Percentiles rank a stretch among this genome's conserved stretches.
Evolutionary conservation across 2,329 filamentous ascomycete genomes (phyloP).

Genomic region (Colletotrichum chlorophyti): DNA sequence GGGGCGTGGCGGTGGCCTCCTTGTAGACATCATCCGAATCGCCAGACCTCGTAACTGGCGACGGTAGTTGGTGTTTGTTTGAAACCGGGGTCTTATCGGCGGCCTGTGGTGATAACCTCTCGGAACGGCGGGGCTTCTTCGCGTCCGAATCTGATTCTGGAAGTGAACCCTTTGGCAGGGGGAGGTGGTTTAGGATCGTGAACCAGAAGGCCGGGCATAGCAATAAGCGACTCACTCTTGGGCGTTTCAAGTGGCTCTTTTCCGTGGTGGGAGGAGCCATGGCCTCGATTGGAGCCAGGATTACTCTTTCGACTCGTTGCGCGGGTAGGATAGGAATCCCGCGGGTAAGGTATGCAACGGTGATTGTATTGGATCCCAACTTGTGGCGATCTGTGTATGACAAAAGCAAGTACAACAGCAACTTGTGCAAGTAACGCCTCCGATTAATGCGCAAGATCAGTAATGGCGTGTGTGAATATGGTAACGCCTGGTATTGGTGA

Average conservation of each 20-base stretch:
- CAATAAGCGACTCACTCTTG: conserved; percentile 63
- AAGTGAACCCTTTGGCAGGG: conserved; percentile 64
- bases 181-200: conserved; percentile 30
- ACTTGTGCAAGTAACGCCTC: conserved; percentile 8
- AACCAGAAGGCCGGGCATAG: conserved; percentile 30
- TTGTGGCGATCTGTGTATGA: conserved; percentile 15
- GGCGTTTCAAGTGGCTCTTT: conserved; percentile 86
- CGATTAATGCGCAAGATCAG: conserved; percentile 4
- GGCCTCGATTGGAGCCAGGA: conserved; percentile 17
- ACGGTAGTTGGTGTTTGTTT: conserved; percentile 76
- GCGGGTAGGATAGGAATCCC: conserved; percentile 2
- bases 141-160: conserved; percentile 69
- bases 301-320: not conserved
- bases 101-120: conserved; percentile 67
- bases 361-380: conserved; percentile 11
- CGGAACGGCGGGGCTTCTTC: conserved; percentile 86
- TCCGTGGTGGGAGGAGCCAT: conserved; percentile 71
- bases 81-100: conserved; percentile 64
- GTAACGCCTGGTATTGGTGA: conserved; percentile 16
- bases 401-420: not conserved
- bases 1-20: conserved; percentile 75
- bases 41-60: conserved; percentile 73
- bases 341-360: not conserved
- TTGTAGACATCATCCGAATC: conserved; percentile 61
- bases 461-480: conserved; percentile 6